These are phyloP conservation scores for Russula ochroleuca DNA, from an alignment of 768 basidiomycete genomes.

Conservation along the genomic window DNA sequence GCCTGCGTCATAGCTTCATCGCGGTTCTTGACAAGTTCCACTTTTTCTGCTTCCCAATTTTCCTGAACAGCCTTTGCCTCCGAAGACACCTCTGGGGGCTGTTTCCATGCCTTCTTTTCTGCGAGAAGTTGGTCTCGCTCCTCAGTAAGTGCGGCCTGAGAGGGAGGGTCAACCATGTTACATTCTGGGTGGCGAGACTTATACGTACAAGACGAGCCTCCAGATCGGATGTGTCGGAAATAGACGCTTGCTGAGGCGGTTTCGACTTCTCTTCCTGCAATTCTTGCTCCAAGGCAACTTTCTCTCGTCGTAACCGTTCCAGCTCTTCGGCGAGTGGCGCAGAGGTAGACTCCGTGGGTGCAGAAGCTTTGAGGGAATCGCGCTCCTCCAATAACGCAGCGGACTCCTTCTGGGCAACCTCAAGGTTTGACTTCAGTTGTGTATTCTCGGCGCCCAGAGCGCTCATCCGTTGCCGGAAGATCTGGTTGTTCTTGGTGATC, in stretches of 20 bases:
- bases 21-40: slow-evolving; percentile 50
- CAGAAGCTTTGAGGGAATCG: slow-evolving; percentile 35
- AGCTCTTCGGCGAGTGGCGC: slow-evolving; percentile 29
- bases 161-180: neutral
- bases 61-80: slow-evolving; percentile 32
- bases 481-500: slow-evolving; percentile 23
- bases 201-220: slow-evolving; percentile 36
- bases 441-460: slow-evolving; percentile 20
- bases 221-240: slow-evolving; percentile 27
- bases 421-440: slow-evolving; percentile 25
- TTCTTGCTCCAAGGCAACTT: slow-evolving; percentile 39
- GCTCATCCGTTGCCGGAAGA: slow-evolving; percentile 25
- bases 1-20: slow-evolving; percentile 56
- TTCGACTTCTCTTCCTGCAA: slow-evolving; percentile 39
- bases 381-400: slow-evolving; percentile 30
- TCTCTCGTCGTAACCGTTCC: slow-evolving; percentile 35
- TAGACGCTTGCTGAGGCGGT: slow-evolving; percentile 14
- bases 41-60: slow-evolving; percentile 58
- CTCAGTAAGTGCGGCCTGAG: slow-evolving; percentile 48
- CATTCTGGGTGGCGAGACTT: neutral
- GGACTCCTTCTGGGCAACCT: slow-evolving; percentile 29
- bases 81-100: slow-evolving; percentile 27
- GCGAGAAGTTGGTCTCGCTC: slow-evolving; percentile 60
- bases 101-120: slow-evolving; percentile 50
- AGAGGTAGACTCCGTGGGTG: slow-evolving; percentile 27